Evolutionary conservation across 2,329 filamentous ascomycete genomes (phyloP).

Genomic region (Diaporthe helianthi): DNA sequence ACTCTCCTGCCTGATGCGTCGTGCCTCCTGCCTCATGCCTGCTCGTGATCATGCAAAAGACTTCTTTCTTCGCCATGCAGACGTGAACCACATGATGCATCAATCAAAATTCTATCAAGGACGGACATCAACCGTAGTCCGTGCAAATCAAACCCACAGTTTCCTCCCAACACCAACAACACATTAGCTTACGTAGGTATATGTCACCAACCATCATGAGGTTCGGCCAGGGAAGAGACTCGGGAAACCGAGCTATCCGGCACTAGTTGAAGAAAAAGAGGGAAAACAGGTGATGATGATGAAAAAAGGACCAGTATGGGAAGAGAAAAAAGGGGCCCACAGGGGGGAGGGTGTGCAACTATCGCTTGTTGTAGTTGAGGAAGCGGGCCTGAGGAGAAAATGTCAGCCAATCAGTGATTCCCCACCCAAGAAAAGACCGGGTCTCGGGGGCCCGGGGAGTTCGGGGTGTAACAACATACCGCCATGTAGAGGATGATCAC

Average conservation of each 20-base stretch:
- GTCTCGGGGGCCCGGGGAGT: neutral
- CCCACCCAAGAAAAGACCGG: neutral
- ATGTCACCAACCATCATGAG: neutral
- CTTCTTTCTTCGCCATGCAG: neutral
- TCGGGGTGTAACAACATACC: constrained; percentile 48
- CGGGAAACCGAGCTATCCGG: neutral
- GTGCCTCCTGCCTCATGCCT: neutral
- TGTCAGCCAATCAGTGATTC: constrained; percentile 3
- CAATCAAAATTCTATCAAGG: constrained; percentile 11
- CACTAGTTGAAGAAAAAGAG: neutral
- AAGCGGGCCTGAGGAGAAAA: constrained; percentile 52
- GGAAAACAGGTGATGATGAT: neutral
- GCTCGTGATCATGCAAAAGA: constrained; percentile 10
- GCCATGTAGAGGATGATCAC: constrained; percentile 65
- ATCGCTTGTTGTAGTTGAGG: constrained; percentile 62
- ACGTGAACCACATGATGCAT: constrained; percentile 18
- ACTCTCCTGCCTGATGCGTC: neutral
- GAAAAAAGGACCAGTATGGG: neutral
- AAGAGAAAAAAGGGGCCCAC: neutral
- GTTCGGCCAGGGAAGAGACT: neutral
- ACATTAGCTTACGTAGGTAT: constrained; percentile 1
- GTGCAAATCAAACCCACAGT: constrained; percentile 2
- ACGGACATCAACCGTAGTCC: constrained; percentile 12
- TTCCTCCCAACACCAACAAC: constrained; percentile 11
- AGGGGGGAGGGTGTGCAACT: constrained; percentile 29